Base-by-base conservation (phyloP, 176 grass and related monocot species). In the Zea luxurians region DNA sequence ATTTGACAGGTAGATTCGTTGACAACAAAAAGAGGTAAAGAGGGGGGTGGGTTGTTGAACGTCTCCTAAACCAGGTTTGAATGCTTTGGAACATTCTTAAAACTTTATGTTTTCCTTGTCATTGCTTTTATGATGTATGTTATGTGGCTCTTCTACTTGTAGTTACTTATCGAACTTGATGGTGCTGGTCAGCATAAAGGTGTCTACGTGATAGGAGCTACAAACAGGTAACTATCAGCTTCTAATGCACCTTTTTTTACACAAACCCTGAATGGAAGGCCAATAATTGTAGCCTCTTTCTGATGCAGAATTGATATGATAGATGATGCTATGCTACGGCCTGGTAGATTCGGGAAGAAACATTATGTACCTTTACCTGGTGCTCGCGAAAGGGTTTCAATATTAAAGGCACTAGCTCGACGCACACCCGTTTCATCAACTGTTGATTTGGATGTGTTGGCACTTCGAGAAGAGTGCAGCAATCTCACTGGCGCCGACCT, bases 341-440 rank as follows among this genome's bases (percentile, higher is more conserved):
- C 90, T 54, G 93, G 93, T 45, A 88, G 93, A 88, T 89, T 97
- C 72, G 88, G 90, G 4, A 90, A 90, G 53, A 82, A 84, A 74
- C 74, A 90, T 7, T 97, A 88, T 88, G 90, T 97, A 47, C 90
- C 88, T 74, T 73, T 97, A 68, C 93, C 90, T 67, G 78, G 71
- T 82, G 86, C 77, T 45, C 37, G 82, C n/a, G 90, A 97, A 46
- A 83, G 90, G 13, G 72, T 49, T 72, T 75, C 86, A 8, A 97
- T 97, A 80, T 60, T 97, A 88, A 90, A 86, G 64, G 77, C 93
- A 58, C 93, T 82, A 60, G 83, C 90, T 37, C 57, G 64, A 10
- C 90, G 74, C 37, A 92, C 84, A 73, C 85, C 90, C 48, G 66
- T 97, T 43, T 82, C 85, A 18, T 46, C 65, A 69, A 74, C 59